Evolutionary conservation across 306 rosid species (phyloP), one percentile per base, ranked within the genome.

Genomic region (Cotoneaster glaucophyllus): DNA sequence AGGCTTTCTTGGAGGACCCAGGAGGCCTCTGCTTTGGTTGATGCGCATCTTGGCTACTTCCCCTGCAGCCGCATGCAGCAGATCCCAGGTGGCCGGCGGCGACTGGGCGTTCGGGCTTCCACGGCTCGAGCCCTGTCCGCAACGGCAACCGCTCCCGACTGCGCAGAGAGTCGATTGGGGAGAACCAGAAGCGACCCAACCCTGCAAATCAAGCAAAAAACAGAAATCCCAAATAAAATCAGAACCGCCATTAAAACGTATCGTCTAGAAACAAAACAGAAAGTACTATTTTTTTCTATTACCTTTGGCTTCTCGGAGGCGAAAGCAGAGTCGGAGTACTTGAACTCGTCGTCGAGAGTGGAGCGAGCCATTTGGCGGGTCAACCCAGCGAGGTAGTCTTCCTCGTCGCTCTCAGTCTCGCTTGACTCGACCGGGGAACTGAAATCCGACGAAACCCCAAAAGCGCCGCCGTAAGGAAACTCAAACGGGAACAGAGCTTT

Each of bases 341-440:
- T 76, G 52, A 63, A 50, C 59, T 69, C 84, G n/a, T 70, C 74
- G 5, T 74, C 83, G 2, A 91, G 85, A 4, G 87, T 63, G 1
- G 96, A 86, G 31, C 71, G 88, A 52, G 93, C 85, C 79, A 90
- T 67, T 8, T 37, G 91, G 21, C 85, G 90, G 28, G 94, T 82
- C 67, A 94, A 84, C 7, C 87, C 94, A 14, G 88, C 82, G 28
- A 94, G 75, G 61, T 81, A 89, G 1, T 93, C 95, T 13, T 89
- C 98, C 66, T 86, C 96, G 19, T 87, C 95, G 44, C 96, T 92
- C 85, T 92, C 96, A 0, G 97, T 87, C 69, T 92, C 97, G 64
- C 93, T 88, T 10, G 92, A 92, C 61, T 88, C 93, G 8, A 87
- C 85, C 6, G 95, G 91, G 4, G 96, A 93, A 43, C 85, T 69